These are phyloP conservation scores for Kazachstania viticola DNA, from an alignment of 805 yeast genomes.

Conservation along the genomic window DNA sequence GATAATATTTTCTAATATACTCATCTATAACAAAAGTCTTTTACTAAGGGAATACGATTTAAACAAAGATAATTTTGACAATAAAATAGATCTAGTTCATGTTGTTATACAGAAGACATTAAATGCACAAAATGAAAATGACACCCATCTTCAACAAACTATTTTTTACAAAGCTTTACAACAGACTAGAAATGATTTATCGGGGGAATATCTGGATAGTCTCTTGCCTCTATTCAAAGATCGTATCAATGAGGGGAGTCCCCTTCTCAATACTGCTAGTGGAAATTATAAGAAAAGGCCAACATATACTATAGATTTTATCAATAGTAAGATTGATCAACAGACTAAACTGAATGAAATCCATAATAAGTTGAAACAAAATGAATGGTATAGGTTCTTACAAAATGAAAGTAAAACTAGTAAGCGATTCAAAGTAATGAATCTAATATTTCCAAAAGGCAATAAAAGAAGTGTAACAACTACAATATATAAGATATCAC, in stretches of 20 bases:
- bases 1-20: slow-evolving; percentile 49
- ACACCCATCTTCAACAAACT: too few species aligned
- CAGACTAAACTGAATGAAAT: slow-evolving; percentile 12
- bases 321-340: slow-evolving; percentile 7
- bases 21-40: slow-evolving; percentile 35
- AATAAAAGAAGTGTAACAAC: too few species aligned
- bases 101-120: slow-evolving; percentile 34
- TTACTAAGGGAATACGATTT: slow-evolving; percentile 26
- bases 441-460: too few species aligned
- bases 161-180: too few species aligned
- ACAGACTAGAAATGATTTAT: too few species aligned
- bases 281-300: slow-evolving; percentile 4
- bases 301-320: slow-evolving; percentile 3
- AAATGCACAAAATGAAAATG: too few species aligned
- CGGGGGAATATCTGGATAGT: too few species aligned
- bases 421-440: too few species aligned
- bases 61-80: slow-evolving; percentile 18
- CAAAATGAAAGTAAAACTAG: too few species aligned
- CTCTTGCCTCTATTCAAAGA: too few species aligned
- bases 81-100: slow-evolving; percentile 25
- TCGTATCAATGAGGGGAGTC: slow-evolving; percentile 20
- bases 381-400: too few species aligned
- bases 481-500: too few species aligned
- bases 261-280: slow-evolving; percentile 19
- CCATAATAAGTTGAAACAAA: slow-evolving; percentile 1